Evolutionary conservation across 2,329 filamentous ascomycete genomes (phyloP), one percentile per base, ranked within the genome.

Genomic region (Leptographium radiaticola): DNA sequence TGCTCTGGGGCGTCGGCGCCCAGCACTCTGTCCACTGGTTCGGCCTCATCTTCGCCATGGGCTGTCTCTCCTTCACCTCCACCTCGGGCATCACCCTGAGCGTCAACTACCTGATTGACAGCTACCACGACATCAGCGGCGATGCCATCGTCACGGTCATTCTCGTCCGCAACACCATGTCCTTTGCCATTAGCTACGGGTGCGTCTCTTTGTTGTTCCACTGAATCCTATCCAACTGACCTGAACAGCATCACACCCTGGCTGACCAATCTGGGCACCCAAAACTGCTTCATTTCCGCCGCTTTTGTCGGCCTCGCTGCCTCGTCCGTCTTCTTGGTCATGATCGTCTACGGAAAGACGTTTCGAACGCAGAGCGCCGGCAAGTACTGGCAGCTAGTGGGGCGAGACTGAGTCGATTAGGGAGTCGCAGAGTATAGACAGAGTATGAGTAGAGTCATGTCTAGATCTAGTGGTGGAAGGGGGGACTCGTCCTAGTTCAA

Each of bases 1-100:
- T 76, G 49, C 58, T 73, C 5, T 76, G 72, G 73, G 74, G 74
- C 38, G 71, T 76, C 0, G 73, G 74, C 6, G 70, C 71, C 3
- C 67, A 67, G 45, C 61, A 70, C 52, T 50, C 61, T 5, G 59
- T 72, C 6, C 70, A 73, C 51, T 74, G 69, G 68, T 65, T 68
- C 40, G 71, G 69, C 9, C 63, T 68, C 25, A 63, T 70, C 6
- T 60, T 71, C 48, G 69, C 67, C 0, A 67, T 72, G 61, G 70
- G 69, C 25, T 65, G 70, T 40, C 64, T 73, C 6, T 67, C 67
- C 3, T 63, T 67, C 52, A 67, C 68, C 16, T 67, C 66, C 49
- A 67, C 68, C 6, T 58, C 70, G n/a, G 70, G 69, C 15, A 60
- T 69, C 12, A 66, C 66, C 30, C 57, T 71, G 15, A 65, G 64